phyloP scores from a whole-genome alignment of 2,329 filamentous ascomycete genomes.

The Xylariaceae sp. region DNA sequence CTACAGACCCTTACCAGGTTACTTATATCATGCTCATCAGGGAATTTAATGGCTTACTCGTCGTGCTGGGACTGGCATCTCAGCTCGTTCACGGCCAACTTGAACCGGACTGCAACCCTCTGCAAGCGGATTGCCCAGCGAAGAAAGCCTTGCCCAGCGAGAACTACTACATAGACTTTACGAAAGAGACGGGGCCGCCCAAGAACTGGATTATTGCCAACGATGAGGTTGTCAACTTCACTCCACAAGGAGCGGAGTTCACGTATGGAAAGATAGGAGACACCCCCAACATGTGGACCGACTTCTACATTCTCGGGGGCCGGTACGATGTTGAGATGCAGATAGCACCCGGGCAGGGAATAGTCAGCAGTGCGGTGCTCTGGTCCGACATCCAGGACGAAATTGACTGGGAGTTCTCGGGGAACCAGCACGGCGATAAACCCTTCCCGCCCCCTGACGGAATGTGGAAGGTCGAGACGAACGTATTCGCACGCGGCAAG shows the following conservation, averaged over 20 bases:
- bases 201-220: slow-evolving; percentile 25
- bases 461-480: slow-evolving; percentile 24
- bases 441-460: slow-evolving; percentile 28
- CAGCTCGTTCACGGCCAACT: slow-evolving; percentile 24
- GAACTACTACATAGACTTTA: slow-evolving; percentile 30
- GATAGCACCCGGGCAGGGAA: slow-evolving; percentile 27
- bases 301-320: slow-evolving; percentile 30
- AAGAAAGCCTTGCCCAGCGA: slow-evolving; percentile 24
- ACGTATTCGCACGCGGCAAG: slow-evolving; percentile 26
- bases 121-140: slow-evolving; percentile 23
- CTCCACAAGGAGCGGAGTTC: slow-evolving; percentile 26
- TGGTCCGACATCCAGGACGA: slow-evolving; percentile 31
- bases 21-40: slow-evolving; percentile 23
- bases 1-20: slow-evolving; percentile 18
- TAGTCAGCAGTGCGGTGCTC: slow-evolving; percentile 26
- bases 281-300: slow-evolving; percentile 29
- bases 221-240: slow-evolving; percentile 25
- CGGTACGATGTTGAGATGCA: slow-evolving; percentile 31
- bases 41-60: slow-evolving; percentile 22
- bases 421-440: slow-evolving; percentile 27
- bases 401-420: slow-evolving; percentile 31
- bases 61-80: slow-evolving; percentile 20
- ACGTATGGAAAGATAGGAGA: slow-evolving; percentile 26
- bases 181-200: slow-evolving; percentile 22
- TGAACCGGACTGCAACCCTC: slow-evolving; percentile 28